A percentile compares a stretch with the other conserved stretches of the same genome.
phyloP scores from a whole-genome alignment of 805 yeast genomes.

The Starmerella apicola region DNA sequence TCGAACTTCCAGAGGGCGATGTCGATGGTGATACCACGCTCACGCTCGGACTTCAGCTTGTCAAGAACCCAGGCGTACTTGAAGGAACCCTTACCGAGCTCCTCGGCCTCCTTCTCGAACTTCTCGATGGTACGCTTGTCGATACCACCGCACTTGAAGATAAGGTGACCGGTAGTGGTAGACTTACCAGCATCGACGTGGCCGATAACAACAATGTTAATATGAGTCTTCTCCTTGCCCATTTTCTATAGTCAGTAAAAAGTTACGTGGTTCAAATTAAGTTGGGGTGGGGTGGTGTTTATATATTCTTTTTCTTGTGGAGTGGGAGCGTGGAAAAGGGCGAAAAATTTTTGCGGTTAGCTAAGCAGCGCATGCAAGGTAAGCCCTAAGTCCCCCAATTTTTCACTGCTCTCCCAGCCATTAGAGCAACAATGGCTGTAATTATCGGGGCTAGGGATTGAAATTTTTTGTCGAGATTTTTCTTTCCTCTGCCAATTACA shows the following conservation, averaged over 20 bases:
- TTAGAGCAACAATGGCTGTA: not conserved
- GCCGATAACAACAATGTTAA: constrained; percentile 99
- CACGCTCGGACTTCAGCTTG: constrained; percentile 91
- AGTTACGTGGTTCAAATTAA: constrained; percentile 3
- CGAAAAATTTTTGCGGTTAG: constrained; percentile 15
- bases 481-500: not conserved
- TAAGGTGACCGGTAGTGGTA: constrained; percentile 98
- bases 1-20: constrained; percentile 88
- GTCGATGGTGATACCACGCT: constrained; percentile 93
- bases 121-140: constrained; percentile 98
- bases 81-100: constrained; percentile 94
- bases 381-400: constrained; percentile 15
- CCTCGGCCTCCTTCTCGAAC: constrained; percentile 97
- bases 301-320: constrained; percentile 16
- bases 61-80: constrained; percentile 97
- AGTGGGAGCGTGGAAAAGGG: constrained; percentile 9
- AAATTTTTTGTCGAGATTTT: too few relatives aligned
- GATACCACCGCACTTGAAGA: constrained; percentile 96
- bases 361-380: constrained; percentile 12
- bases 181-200: constrained; percentile 99
- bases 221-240: constrained; percentile 97
- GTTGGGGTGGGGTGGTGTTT: constrained; percentile 8
- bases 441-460: not conserved
- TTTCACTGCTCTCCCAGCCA: not conserved
- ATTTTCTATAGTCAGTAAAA: constrained; percentile 12